These are phyloP conservation scores for Nevesoporus exiguus DNA, from an alignment of 768 basidiomycete species.

Conservation along the genomic window DNA sequence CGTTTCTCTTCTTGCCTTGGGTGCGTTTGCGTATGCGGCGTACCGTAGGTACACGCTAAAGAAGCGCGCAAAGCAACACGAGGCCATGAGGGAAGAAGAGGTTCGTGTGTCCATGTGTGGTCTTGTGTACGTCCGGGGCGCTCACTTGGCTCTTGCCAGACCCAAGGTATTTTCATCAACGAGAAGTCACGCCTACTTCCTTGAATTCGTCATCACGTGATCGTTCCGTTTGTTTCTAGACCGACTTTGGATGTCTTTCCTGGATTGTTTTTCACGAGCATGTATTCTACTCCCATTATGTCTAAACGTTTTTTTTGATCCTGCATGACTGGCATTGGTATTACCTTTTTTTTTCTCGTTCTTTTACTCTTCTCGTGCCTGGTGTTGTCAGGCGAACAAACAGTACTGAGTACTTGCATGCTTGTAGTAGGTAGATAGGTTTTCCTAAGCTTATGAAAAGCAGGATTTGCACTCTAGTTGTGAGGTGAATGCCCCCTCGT, in stretches of 20 bases:
- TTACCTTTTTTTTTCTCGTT: background rate
- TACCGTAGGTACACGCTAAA: constrained; percentile 11
- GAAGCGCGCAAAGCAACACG: constrained; percentile 10
- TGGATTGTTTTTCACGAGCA: background rate
- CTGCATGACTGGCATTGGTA: constrained; percentile 7
- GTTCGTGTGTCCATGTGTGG: constrained; percentile 1
- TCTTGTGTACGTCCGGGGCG: background rate
- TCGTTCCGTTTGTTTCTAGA: background rate
- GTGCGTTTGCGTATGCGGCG: constrained; percentile 7
- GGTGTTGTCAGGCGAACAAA: background rate
- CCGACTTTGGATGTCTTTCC: background rate
- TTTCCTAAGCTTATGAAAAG: constrained; percentile 9
- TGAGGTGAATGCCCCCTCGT: background rate
- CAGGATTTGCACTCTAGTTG: constrained; percentile 37
- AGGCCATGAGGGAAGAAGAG: constrained; percentile 4
- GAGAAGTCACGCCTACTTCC: constrained; percentile 28
- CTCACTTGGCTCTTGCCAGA: background rate
- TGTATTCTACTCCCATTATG: background rate
- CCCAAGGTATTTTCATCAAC: constrained; percentile 5
- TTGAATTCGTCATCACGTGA: constrained; percentile 6
- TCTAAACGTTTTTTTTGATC: background rate
- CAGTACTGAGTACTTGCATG: constrained; percentile 16
- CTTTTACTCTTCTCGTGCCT: background rate
- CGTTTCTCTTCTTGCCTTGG: constrained; percentile 13
- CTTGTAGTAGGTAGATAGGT: constrained; percentile 7